Evolutionary conservation across 2,329 filamentous ascomycete species (phyloP).

Genomic region (Penicillium sp.): DNA sequence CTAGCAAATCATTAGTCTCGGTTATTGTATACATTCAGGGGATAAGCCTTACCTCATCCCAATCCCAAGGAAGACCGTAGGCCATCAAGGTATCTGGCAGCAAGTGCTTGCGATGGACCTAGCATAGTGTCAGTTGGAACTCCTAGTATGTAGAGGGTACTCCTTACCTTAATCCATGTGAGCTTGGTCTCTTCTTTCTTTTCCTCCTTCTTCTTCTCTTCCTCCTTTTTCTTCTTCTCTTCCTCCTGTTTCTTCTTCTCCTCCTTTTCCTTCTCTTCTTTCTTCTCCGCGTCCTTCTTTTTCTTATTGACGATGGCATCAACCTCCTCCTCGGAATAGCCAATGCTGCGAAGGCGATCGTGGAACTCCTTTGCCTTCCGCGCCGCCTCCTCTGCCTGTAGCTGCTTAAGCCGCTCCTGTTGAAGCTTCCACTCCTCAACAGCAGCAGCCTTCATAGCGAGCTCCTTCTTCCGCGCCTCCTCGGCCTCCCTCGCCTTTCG

Average conservation of each 20-base stretch:
- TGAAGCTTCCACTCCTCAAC: slow-evolving; percentile 38
- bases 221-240: slow-evolving; percentile 41
- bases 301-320: slow-evolving; percentile 42
- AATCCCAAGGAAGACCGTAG: slow-evolving; percentile 49
- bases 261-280: slow-evolving; percentile 23
- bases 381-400: slow-evolving; percentile 34
- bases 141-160: background rate
- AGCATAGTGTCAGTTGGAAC: slow-evolving; percentile 8
- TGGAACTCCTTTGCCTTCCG: slow-evolving; percentile 34
- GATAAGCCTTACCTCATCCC: slow-evolving; percentile 41
- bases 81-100: slow-evolving; percentile 46
- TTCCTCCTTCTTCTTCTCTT: slow-evolving; percentile 24
- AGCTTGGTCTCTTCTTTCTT: slow-evolving; percentile 35
- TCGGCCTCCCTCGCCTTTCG: slow-evolving; percentile 40
- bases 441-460: slow-evolving; percentile 42
- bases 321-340: slow-evolving; percentile 44
- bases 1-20: slow-evolving; percentile 23
- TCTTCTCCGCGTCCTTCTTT: slow-evolving; percentile 36
- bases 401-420: slow-evolving; percentile 28
- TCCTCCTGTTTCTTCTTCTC: slow-evolving; percentile 34
- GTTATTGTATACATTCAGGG: background rate
- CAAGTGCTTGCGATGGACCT: slow-evolving; percentile 48
- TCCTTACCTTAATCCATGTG: slow-evolving; percentile 46
- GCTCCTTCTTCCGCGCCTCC: slow-evolving; percentile 31
- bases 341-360: slow-evolving; percentile 40